Evolutionary conservation across 805 yeast genomes (phyloP), one percentile per base, ranked within the genome.

Genomic region (Wickerhamiella nectarea): DNA sequence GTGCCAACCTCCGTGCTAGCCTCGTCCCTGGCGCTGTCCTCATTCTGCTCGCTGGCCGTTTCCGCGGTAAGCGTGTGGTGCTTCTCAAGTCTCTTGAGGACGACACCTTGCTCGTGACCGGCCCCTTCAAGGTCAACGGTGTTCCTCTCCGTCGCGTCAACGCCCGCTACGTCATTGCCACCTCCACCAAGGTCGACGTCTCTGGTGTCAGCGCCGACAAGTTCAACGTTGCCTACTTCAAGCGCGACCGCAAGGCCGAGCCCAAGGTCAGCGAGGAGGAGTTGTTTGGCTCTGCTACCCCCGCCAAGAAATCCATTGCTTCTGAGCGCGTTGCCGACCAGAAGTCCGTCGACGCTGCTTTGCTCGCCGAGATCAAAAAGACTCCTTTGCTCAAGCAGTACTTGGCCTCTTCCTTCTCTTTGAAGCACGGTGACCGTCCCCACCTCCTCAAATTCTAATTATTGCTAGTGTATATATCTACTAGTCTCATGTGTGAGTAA

Each of bases 31-130:
- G 98, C 69, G 82, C 96, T 65, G 96, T 89, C 59, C 76, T 91
- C 68, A 89, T 89, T 70, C 74, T 89, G 69, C 78, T 89, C 67
- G 96, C 97, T 63, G 98, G 98, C 68, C 85, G 95, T 73, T 89
- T 86, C 94, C 84, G 98, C 74, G 98, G 98, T 70, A 91, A 89
- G 84, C 87, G 97, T 75, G 98, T 91, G 62, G 97, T 89, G 56
- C 82, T 81, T 81, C 80, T 89, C 69, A 89, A 89, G 80, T 72
- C 80, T 70, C 78, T 91, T 66, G 95, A 86, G 74, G 97, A 91
- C 79, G 84, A 85, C 85, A 89, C 96, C 55, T 75, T 89, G 63
- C 81, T 89, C 66, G 95, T 89, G 53, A 73, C 95, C 51, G 98
- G 98, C 68, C 98, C 98, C 63, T 91, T 89, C 94, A 89, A 91